Base-by-base conservation (phyloP, 164 flowering plant genomes). In the Echeveria elegans region DNA sequence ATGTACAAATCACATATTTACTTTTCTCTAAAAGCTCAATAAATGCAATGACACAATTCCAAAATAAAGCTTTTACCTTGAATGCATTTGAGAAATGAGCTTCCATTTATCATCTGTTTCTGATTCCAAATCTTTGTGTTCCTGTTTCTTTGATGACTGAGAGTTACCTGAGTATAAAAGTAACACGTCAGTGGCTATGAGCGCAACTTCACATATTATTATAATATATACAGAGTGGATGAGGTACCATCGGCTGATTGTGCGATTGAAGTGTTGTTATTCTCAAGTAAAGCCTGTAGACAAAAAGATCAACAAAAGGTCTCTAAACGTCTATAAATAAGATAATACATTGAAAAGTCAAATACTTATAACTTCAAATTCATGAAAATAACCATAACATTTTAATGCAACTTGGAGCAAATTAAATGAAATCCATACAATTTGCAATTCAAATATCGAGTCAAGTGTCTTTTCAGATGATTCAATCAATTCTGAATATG, bases 281-380 rank as follows among this genome's bases (percentile, higher is more conserved):
- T 91, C 77, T 83, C 89, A 59, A 91, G 71, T 72, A 94, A 70
- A 66, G 92, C 96, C 99, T 94, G 84, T 41, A 34, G 67, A 63
- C 9, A 52, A 6, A 37, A 15, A 12, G n/a, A 48, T 23, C 47
- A 43, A 43, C 47, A 28, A 19, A 40, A 41, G 16, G 7, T 41
- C 36, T 24, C 34, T 36, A 29, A 19, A 30, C n/a, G n/a, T 14
- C 34, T 61, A 29, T 23, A 41, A 23, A 34, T 19, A 24, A 40
- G 12, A 40, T 14, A 34, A 63, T 4, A 18, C 16, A 53, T 24
- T 10, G 16, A n/a, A n/a, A n/a, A n/a, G 12, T 0, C 6, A 2
- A 34, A 32, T 23, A 36, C 26, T 19, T 19, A 9, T 4, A 30
- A 34, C 15, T 12, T 4, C 26, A 6, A 47, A 60, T 0, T 68